Conservation (phyloP, 768 basidiomycete genomes). For the Phylloporus scabripes region DNA sequence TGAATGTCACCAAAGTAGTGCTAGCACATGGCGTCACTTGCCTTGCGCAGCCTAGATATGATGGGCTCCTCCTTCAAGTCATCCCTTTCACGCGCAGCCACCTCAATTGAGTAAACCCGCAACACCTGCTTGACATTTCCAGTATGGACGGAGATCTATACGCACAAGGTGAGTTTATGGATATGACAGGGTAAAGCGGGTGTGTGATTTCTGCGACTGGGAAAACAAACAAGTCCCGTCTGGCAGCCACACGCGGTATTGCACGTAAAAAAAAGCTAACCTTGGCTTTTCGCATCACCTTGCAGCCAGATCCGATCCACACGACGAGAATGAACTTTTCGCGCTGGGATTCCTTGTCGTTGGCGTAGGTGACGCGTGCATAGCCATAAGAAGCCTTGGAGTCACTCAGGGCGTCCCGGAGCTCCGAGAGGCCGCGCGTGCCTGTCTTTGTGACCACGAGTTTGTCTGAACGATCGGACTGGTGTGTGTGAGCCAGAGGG, state of each 20-base stretch:
- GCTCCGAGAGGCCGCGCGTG: conserved; percentile 71
- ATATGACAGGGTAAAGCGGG: conserved; percentile 15
- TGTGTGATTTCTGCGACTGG: conserved; percentile 20
- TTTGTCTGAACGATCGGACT: conserved; percentile 77
- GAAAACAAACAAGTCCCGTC: conserved; percentile 7
- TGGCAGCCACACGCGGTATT: conserved; percentile 17
- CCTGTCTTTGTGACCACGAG: conserved; percentile 76
- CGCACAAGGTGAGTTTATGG: conserved; percentile 19
- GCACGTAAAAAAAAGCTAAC: conserved; percentile 42
- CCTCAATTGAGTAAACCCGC: conserved; percentile 79
- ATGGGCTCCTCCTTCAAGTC: conserved; percentile 89
- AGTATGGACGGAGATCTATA: conserved; percentile 85
- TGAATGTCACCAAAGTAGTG: conserved; percentile 15
- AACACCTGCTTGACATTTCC: conserved; percentile 83
- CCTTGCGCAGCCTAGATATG: conserved; percentile 75
- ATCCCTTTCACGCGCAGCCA: conserved; percentile 74
- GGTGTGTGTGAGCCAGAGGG: not conserved
- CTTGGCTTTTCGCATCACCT: conserved; percentile 91
- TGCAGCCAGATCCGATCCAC: conserved; percentile 79
- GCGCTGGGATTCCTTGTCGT: conserved; percentile 79
- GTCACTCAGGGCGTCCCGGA: conserved; percentile 65
- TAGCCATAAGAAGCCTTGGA: conserved; percentile 80
- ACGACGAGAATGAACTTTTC: conserved; percentile 86
- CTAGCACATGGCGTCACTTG: conserved; percentile 31
- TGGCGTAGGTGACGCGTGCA: conserved; percentile 76